Conservation (phyloP, 2,329 filamentous ascomycete genomes). For the Metarhizium guizhouense region DNA sequence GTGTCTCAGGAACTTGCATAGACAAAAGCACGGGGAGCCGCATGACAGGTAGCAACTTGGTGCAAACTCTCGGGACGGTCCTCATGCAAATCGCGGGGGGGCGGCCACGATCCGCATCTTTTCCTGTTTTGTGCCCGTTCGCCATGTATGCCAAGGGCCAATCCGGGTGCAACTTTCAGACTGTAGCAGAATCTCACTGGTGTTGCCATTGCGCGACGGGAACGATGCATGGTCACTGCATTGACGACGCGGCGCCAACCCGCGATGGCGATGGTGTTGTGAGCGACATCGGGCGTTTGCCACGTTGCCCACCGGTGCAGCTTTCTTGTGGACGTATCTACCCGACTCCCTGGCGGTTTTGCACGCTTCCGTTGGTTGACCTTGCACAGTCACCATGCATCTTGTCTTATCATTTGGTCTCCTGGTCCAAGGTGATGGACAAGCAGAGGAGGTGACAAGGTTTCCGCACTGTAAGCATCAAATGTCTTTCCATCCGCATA, state of each 20-base stretch:
- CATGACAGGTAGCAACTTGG: not conserved
- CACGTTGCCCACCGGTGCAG: conserved; percentile 4
- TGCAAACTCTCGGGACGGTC: not conserved
- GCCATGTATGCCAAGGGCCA: not conserved
- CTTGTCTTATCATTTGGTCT: not conserved
- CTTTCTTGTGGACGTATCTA: not conserved
- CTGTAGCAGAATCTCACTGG: not conserved
- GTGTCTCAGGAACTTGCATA: conserved; percentile 8
- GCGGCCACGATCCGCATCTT: not conserved
- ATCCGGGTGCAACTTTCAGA: not conserved
- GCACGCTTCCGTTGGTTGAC: not conserved
- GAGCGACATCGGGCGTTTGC: conserved; percentile 2
- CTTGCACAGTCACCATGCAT: conserved; percentile 1
- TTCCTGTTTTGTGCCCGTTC: not conserved
- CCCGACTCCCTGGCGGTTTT: not conserved
- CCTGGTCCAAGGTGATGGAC: not conserved
- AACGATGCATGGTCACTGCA: not conserved
- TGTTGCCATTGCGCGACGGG: not conserved
- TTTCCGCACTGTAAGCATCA: not conserved
- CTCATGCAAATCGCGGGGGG: not conserved
- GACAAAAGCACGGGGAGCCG: conserved; percentile 2
- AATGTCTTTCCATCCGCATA: not conserved
- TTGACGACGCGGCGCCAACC: not conserved
- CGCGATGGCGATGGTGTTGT: not conserved
- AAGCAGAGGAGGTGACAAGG: not conserved